A percentile compares a stretch with the other conserved stretches of the same genome.
Conservation (phyloP, 768 basidiomycete genomes). For the Melanogaster broomeanus region DNA sequence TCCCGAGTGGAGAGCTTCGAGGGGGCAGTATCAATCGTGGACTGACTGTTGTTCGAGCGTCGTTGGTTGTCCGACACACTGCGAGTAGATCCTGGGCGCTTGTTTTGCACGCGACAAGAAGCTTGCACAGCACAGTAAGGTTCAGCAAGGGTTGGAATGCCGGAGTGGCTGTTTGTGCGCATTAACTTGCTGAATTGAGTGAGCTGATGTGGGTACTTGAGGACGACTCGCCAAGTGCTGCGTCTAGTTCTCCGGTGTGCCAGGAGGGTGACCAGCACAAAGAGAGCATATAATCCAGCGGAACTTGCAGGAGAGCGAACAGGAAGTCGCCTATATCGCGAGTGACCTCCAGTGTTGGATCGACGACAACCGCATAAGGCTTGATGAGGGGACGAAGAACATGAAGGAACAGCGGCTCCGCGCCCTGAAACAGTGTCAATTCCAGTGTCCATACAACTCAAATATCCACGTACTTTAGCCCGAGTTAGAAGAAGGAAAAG, state of each 20-base stretch:
- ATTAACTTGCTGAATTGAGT: constrained; percentile 3
- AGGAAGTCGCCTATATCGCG: constrained; percentile 68
- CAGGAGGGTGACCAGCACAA: constrained; percentile 30
- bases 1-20: constrained; percentile 3
- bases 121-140: constrained; percentile 2
- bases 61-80: constrained; percentile 18
- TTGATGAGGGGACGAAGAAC: constrained; percentile 76
- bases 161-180: constrained; percentile 8
- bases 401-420: constrained; percentile 84
- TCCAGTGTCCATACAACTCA: background rate
- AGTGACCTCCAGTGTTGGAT: constrained; percentile 60
- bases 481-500: constrained; percentile 78
- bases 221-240: constrained; percentile 4
- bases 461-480: constrained; percentile 55
- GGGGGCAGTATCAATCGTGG: constrained; percentile 1
- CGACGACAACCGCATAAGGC: constrained; percentile 69
- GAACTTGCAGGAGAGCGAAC: constrained; percentile 42
- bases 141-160: constrained; percentile 14
- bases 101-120: constrained; percentile 8
- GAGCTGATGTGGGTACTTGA: background rate
- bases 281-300: constrained; percentile 36
- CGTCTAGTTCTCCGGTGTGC: constrained; percentile 15
- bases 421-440: constrained; percentile 53
- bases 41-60: background rate
- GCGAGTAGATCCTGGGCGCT: constrained; percentile 13